Conservation (phyloP, 805 yeast genomes). For the Cyberlindnera xylosilytica region DNA sequence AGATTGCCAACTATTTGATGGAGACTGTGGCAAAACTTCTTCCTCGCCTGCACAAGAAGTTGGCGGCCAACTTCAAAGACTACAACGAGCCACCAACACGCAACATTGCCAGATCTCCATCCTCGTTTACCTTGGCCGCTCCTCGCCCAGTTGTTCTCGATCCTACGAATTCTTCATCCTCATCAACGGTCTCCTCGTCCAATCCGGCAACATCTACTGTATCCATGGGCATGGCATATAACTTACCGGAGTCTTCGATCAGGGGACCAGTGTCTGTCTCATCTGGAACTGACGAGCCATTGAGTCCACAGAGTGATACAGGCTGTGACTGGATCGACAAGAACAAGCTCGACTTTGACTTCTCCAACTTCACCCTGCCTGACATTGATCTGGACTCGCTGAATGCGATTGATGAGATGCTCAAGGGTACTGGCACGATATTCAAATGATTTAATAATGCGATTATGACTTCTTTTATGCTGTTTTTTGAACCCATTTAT, state of each 20-base stretch:
- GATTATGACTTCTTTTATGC: not conserved
- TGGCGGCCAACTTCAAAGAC: constrained; percentile 32
- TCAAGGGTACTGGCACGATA: constrained; percentile 12
- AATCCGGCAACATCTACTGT: not conserved
- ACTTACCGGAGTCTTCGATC: constrained; percentile 10
- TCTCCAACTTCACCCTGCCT: constrained; percentile 25
- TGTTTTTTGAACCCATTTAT: no score
- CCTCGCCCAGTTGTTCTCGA: not conserved
- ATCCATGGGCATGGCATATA: constrained; percentile 12
- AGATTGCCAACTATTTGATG: constrained; percentile 43
- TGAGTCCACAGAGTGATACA: constrained; percentile 35
- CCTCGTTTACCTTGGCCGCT: constrained; percentile 2
- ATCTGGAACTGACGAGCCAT: constrained; percentile 5
- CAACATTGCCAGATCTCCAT: constrained; percentile 11
- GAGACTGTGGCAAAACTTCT: constrained; percentile 42
- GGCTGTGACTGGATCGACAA: constrained; percentile 61
- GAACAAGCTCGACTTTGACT: constrained; percentile 36
- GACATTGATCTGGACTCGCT: constrained; percentile 26
- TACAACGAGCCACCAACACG: constrained; percentile 10
- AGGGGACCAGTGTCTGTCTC: not conserved
- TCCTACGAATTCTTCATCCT: not conserved
- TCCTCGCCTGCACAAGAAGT: constrained; percentile 38
- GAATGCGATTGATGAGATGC: constrained; percentile 27
- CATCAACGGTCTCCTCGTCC: no score
- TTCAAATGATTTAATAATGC: constrained; percentile 4